These are phyloP conservation scores for Beauveria varroae DNA, from an alignment of 2,329 filamentous ascomycete species.

Conservation along the genomic window DNA sequence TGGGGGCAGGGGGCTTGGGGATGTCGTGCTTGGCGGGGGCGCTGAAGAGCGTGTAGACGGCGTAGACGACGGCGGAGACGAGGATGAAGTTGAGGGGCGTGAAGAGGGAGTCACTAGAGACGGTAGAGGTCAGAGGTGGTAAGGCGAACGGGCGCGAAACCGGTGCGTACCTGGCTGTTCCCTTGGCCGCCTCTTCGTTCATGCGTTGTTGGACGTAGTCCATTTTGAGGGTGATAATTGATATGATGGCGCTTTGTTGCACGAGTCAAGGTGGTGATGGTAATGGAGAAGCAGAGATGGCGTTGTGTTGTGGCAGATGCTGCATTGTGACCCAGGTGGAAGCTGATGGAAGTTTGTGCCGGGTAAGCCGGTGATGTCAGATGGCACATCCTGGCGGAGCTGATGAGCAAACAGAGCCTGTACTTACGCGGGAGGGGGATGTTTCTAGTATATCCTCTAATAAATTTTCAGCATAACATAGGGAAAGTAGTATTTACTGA, in stretches of 20 bases:
- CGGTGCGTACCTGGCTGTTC: conserved; percentile 28
- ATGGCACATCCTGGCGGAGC: neutral
- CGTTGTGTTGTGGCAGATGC: neutral
- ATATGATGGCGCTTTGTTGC: neutral
- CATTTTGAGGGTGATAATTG: conserved; percentile 28
- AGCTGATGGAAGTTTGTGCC: neutral
- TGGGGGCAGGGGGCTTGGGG: conserved; percentile 46
- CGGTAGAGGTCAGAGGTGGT: neutral
- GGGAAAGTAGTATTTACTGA: no score
- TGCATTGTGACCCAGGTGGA: neutral
- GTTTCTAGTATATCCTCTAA: no score
- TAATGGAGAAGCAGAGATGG: neutral
- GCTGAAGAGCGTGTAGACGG: conserved; percentile 47
- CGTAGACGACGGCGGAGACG: conserved; percentile 47
- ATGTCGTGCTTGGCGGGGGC: conserved; percentile 39
- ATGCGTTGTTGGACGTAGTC: conserved; percentile 52
- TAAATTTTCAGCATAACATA: no score
- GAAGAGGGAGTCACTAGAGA: conserved; percentile 35
- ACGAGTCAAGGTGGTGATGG: neutral
- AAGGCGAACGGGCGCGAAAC: neutral
- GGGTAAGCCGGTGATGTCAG: conserved; percentile 4
- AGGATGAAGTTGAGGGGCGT: conserved; percentile 60
- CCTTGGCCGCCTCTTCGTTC: conserved; percentile 43
- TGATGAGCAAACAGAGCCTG: no score
- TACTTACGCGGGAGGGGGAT: no score